Percentiles rank a stretch among this genome's conserved stretches.
Conservation (phyloP, 352 stramenopile species). For the Blastocystis sp. region DNA sequence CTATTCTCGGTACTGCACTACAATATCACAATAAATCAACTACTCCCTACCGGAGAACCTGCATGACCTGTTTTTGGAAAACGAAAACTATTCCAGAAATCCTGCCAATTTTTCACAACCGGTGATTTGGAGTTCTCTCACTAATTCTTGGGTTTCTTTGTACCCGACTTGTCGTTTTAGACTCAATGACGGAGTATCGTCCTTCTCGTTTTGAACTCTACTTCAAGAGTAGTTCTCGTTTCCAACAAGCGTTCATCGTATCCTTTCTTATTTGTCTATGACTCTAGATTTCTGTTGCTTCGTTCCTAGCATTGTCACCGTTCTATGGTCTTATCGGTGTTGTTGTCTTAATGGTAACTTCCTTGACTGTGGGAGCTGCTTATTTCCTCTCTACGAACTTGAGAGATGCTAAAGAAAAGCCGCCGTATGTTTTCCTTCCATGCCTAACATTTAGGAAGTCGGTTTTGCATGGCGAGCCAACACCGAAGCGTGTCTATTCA, state of each 20-base stretch:
- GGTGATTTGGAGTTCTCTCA: not conserved
- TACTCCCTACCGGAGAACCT: slow-evolving; percentile 11
- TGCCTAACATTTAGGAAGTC: not conserved
- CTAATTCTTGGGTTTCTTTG: not conserved
- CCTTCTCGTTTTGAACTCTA: slow-evolving; percentile 24
- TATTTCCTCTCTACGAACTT: not conserved
- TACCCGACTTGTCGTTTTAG: not conserved
- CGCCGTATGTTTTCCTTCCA: not conserved
- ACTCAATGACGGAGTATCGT: not conserved
- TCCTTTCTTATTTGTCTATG: too few relatives aligned
- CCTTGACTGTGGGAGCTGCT: not conserved
- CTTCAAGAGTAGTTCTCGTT: not conserved
- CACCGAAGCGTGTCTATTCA: not conserved
- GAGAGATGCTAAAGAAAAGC: not conserved
- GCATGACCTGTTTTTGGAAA: not conserved
- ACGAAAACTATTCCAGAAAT: not conserved
- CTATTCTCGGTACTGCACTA: not conserved
- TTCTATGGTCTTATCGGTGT: not conserved
- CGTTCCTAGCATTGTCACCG: not conserved
- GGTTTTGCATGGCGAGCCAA: not conserved
- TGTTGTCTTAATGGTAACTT: not conserved
- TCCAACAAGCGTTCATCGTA: slow-evolving; percentile 17
- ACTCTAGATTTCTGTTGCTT: not conserved
- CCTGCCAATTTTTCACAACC: not conserved
- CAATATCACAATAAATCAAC: not conserved